A percentile compares a stretch with the other conserved stretches of the same genome.
Evolutionary conservation across 1,284 basidiomycete genomes (phyloP).

Genomic region (Spongiforma sp.): DNA sequence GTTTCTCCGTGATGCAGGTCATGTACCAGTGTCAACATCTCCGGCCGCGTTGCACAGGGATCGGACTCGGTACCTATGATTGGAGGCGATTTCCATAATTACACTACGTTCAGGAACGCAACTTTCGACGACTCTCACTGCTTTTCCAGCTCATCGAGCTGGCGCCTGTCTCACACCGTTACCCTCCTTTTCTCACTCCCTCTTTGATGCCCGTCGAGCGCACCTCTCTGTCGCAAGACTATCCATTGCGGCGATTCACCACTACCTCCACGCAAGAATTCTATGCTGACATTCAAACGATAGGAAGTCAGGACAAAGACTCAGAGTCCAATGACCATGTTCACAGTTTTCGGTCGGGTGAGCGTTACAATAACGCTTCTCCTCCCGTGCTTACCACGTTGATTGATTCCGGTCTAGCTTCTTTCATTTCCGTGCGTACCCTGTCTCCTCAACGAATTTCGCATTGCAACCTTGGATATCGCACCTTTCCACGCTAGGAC

Average conservation of each 20-base stretch:
- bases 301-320: constrained; percentile 34
- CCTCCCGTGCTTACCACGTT: not conserved
- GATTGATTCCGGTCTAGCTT: constrained; percentile 16
- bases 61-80: constrained; percentile 5
- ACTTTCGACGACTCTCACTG: constrained; percentile 10
- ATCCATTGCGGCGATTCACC: constrained; percentile 22
- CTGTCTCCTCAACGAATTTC: too few relatives aligned
- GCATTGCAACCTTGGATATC: too few relatives aligned
- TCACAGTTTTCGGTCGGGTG: constrained; percentile 25
- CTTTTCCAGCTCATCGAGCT: constrained; percentile 10
- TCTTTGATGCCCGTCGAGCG: constrained; percentile 30
- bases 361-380: too few relatives aligned
- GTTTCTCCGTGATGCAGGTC: too few relatives aligned
- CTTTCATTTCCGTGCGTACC: constrained; percentile 22
- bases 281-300: constrained; percentile 17
- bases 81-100: constrained; percentile 25
- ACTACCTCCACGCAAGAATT: constrained; percentile 3
- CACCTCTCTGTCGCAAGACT: constrained; percentile 17
- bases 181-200: not conserved
- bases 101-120: constrained; percentile 25
- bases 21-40: not conserved
- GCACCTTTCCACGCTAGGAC: constrained; percentile 7
- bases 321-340: constrained; percentile 17
- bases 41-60: too few relatives aligned
- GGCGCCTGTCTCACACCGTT: constrained; percentile 22